Evolutionary conservation across 2,329 filamentous ascomycete genomes (phyloP).

Genomic region (Colletotrichum eleusines): DNA sequence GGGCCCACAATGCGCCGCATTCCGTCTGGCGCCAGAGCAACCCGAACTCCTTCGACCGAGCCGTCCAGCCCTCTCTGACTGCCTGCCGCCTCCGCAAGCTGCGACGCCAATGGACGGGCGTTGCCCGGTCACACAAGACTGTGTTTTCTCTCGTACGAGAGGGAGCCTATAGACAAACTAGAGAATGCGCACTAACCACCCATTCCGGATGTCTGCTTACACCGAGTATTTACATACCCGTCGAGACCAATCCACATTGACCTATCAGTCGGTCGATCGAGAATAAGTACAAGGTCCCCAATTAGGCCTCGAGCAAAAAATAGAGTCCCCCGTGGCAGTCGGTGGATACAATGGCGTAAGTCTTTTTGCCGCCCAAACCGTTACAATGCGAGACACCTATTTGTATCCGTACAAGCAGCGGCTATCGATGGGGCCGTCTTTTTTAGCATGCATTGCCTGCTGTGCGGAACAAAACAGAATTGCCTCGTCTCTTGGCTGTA

Average conservation of each 20-base stretch:
- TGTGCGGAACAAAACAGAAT: no score
- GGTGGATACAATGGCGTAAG: slow-evolving; percentile 38
- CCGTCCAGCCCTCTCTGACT: not conserved
- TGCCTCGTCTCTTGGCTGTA: slow-evolving; percentile 29
- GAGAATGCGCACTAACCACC: not conserved
- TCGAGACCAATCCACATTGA: not conserved
- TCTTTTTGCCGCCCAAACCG: slow-evolving; percentile 29
- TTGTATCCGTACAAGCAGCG: no score
- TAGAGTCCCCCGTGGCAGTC: slow-evolving; percentile 17
- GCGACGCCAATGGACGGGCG: slow-evolving; percentile 6
- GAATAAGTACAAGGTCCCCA: slow-evolving; percentile 15
- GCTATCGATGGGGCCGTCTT: no score
- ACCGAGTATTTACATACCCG: slow-evolving; percentile 7
- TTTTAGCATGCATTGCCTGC: no score
- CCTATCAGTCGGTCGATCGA: not conserved
- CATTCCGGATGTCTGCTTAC: not conserved
- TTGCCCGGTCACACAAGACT: slow-evolving; percentile 27
- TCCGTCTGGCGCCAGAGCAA: not conserved
- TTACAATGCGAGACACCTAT: no score
- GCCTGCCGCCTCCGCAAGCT: slow-evolving; percentile 4
- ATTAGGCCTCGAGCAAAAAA: slow-evolving; percentile 25
- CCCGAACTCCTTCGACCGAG: not conserved
- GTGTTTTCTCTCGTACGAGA: slow-evolving; percentile 12
- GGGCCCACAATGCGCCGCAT: not conserved
- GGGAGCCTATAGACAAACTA: not conserved